Evolutionary conservation across 164 flowering plant genomes (phyloP).

Genomic region (Vitis rotundifolia): DNA sequence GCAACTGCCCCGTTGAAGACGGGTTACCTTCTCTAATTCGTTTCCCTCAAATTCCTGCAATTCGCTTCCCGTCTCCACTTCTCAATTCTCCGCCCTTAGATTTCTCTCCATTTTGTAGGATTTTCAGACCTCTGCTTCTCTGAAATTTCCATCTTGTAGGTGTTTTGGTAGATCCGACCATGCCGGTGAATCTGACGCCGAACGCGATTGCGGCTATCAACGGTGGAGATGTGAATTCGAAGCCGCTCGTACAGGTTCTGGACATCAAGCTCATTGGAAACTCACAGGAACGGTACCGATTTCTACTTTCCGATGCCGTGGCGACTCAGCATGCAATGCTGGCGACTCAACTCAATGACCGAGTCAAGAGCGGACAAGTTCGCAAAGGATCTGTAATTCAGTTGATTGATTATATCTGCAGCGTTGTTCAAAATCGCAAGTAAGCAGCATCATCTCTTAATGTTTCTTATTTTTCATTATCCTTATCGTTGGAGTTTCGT

Average conservation of each 20-base stretch:
- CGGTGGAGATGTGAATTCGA: constrained; percentile 75
- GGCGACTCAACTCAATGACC: constrained; percentile 86
- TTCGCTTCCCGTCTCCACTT: background rate
- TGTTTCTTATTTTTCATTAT: background rate
- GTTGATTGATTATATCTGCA: constrained; percentile 84
- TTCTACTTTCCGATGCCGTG: constrained; percentile 70
- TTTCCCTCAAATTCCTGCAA: background rate
- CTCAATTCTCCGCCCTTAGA: too few species aligned
- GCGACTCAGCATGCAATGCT: constrained; percentile 83
- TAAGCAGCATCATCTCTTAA: constrained; percentile 14
- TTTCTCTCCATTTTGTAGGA: background rate
- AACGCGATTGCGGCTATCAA: constrained; percentile 72
- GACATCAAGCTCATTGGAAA: constrained; percentile 62
- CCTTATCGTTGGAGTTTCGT: too few species aligned
- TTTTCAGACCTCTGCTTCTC: background rate
- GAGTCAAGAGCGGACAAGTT: constrained; percentile 54
- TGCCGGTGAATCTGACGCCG: constrained; percentile 75
- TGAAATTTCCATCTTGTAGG: background rate
- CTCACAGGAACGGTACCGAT: constrained; percentile 70
- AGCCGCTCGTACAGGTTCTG: constrained; percentile 86
- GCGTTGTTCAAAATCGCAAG: constrained; percentile 77
- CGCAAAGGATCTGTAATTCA: constrained; percentile 82
- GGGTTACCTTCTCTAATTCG: background rate
- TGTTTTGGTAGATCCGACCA: constrained; percentile 12
- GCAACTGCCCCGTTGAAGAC: too few species aligned